Percentiles rank a stretch among this genome's conserved stretches.
These are phyloP conservation scores for Fusarium sp. DNA, from an alignment of 2,329 filamentous ascomycete genomes.

Conservation along the genomic window DNA sequence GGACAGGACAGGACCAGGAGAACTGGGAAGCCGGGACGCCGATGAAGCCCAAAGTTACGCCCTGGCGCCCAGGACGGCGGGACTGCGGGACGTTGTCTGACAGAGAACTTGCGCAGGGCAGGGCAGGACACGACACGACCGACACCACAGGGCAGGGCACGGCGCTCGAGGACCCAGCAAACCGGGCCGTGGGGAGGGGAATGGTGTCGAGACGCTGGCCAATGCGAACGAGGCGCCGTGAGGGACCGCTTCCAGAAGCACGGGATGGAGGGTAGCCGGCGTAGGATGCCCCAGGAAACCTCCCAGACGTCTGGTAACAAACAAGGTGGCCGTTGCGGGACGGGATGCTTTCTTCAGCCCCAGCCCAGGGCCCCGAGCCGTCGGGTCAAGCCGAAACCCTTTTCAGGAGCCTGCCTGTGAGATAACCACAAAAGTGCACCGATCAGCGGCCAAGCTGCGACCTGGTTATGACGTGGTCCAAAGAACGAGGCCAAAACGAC, in stretches of 20 bases:
- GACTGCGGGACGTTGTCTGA: conserved; percentile 26
- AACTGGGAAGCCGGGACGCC: conserved; percentile 3
- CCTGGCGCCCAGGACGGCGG: conserved; percentile 16
- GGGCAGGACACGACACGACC: background rate
- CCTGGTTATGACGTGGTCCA: conserved; percentile 42
- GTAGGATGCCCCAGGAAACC: conserved; percentile 31
- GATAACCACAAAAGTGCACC: conserved; percentile 24
- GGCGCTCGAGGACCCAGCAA: conserved; percentile 19
- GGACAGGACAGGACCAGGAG: conserved; percentile 4
- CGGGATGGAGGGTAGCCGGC: conserved; percentile 38
- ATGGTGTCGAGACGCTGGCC: conserved; percentile 29
- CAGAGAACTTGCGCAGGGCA: background rate
- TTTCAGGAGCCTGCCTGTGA: conserved; percentile 2
- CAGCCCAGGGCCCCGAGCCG: conserved; percentile 20
- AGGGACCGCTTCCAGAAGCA: conserved; percentile 41
- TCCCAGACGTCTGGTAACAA: conserved; percentile 29
- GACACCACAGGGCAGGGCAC: background rate
- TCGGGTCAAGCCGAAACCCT: conserved; percentile 37
- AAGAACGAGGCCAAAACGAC: conserved; percentile 24
- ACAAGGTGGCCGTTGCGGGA: conserved; percentile 22
- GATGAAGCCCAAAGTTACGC: conserved; percentile 11
- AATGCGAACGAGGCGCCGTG: conserved; percentile 20
- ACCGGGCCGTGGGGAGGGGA: conserved; percentile 38
- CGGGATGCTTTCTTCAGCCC: conserved; percentile 24
- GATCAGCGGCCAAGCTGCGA: conserved; percentile 36